These are phyloP conservation scores for Penicillium nordicum DNA, from an alignment of 2,329 filamentous ascomycete genomes.

Conservation along the genomic window DNA sequence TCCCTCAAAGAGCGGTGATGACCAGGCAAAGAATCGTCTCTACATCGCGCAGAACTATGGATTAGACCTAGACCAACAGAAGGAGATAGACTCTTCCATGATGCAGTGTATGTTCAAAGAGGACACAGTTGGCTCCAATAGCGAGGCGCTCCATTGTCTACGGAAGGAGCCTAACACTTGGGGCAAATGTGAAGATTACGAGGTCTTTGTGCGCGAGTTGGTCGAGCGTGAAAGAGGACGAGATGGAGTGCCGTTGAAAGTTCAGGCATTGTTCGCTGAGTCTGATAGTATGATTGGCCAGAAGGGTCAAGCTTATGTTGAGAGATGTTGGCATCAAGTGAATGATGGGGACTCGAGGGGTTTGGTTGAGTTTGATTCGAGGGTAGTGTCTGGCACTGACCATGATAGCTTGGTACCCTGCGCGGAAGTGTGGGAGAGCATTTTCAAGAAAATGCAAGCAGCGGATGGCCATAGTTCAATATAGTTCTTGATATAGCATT, in stretches of 20 bases:
- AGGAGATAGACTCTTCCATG: slow-evolving; percentile 10
- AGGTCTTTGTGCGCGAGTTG: slow-evolving; percentile 17
- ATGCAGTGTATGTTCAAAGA: slow-evolving; percentile 27
- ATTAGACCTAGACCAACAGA: slow-evolving; percentile 15
- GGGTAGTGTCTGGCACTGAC: slow-evolving; percentile 32
- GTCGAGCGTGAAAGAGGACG: slow-evolving; percentile 1
- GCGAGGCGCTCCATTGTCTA: slow-evolving; percentile 40
- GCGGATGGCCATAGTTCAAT: not conserved
- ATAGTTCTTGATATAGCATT: not conserved
- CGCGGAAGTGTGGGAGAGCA: slow-evolving; percentile 16
- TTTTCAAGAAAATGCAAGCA: slow-evolving; percentile 5
- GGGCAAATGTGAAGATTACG: slow-evolving; percentile 39
- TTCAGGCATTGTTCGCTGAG: slow-evolving; percentile 37
- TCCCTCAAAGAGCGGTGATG: slow-evolving; percentile 4
- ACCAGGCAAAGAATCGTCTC: slow-evolving; percentile 11
- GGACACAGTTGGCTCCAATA: slow-evolving; percentile 35
- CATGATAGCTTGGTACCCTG: slow-evolving; percentile 37
- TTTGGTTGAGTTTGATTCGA: slow-evolving; percentile 35
- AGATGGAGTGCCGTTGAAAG: slow-evolving; percentile 16
- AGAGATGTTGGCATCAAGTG: slow-evolving; percentile 37
- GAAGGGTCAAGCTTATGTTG: slow-evolving; percentile 43
- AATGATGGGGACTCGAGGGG: slow-evolving; percentile 22
- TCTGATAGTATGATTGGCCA: slow-evolving; percentile 45
- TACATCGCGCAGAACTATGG: slow-evolving; percentile 23
- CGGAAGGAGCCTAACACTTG: slow-evolving; percentile 32